Conservation (phyloP, 495 filamentous ascomycete genomes). For the Penicillium steckii region DNA sequence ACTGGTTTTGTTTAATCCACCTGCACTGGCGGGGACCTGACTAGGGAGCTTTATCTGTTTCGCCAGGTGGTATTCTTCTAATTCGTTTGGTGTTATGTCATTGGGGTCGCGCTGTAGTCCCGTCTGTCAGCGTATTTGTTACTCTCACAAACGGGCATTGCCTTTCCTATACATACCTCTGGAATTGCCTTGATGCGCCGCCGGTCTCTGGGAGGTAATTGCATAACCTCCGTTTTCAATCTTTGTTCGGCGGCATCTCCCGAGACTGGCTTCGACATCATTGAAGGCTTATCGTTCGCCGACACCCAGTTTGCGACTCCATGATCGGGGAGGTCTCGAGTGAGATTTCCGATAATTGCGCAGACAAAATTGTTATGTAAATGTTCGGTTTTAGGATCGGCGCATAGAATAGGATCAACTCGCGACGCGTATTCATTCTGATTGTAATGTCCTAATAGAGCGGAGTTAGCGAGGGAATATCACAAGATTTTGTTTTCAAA, state of each 20-base stretch:
- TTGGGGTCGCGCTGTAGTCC: constrained; percentile 60
- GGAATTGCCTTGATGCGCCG: constrained; percentile 79
- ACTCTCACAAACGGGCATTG: neutral
- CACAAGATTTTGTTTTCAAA: neutral
- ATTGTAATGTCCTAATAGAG: constrained; percentile 69
- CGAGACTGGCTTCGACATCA: constrained; percentile 72
- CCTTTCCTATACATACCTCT: constrained; percentile 41
- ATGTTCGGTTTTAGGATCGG: constrained; percentile 69
- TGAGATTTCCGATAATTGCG: constrained; percentile 83
- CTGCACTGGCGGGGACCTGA: constrained; percentile 77
- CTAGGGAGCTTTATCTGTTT: constrained; percentile 66
- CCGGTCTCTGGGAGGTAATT: constrained; percentile 79
- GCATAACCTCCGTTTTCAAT: constrained; percentile 93
- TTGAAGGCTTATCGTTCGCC: constrained; percentile 89
- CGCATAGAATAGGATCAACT: constrained; percentile 70
- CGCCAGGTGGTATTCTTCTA: constrained; percentile 67
- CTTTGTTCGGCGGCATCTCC: constrained; percentile 90
- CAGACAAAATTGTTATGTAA: constrained; percentile 89
- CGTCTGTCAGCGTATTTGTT: constrained; percentile 6
- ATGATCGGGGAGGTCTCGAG: constrained; percentile 84
- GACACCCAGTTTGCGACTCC: constrained; percentile 95
- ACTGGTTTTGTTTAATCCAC: constrained; percentile 86
- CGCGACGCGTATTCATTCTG: constrained; percentile 77
- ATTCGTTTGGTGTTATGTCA: constrained; percentile 60
- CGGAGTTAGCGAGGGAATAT: constrained; percentile 16